Evolutionary conservation across 1,139 yeast species (phyloP).

Genomic region (Nematodospora anomalae): DNA sequence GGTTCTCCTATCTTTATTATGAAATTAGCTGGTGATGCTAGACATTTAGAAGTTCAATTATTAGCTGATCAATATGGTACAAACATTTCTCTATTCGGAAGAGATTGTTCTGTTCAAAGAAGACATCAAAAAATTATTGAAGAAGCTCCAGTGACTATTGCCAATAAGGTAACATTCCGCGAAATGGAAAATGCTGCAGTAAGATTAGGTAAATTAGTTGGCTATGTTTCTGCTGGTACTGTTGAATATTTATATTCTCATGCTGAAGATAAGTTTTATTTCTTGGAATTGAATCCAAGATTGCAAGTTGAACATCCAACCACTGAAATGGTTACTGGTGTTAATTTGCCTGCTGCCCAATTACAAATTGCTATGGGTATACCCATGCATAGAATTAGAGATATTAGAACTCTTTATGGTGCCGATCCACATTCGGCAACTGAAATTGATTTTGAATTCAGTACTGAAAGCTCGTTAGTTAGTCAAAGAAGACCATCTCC

Average conservation of each 20-base stretch:
- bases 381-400: constrained; percentile 92
- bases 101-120: constrained; percentile 97
- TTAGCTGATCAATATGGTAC: constrained; percentile 96
- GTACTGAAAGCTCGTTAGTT: constrained; percentile 64
- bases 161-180: constrained; percentile 79
- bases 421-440: constrained; percentile 93
- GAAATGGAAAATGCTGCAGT: constrained; percentile 97
- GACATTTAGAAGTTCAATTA: constrained; percentile 93
- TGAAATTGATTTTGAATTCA: constrained; percentile 88
- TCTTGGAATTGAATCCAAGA: constrained; percentile 95
- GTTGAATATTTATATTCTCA: constrained; percentile 95
- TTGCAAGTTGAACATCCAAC: constrained; percentile 99
- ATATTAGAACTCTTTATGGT: constrained; percentile 89
- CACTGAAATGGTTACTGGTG: constrained; percentile 98
- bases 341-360: constrained; percentile 96
- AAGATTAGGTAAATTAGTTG: constrained; percentile 91
- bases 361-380: constrained; percentile 99
- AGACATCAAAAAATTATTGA: constrained; percentile 96
- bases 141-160: constrained; percentile 96
- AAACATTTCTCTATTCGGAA: constrained; percentile 87
- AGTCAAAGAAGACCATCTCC: constrained; percentile 92
- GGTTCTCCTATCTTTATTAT: constrained; percentile 95
- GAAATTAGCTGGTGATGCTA: constrained; percentile 92
- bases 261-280: constrained; percentile 91
- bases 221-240: constrained; percentile 98